These are phyloP conservation scores for Solanum rostratum DNA, from an alignment of 257 asterid genomes.

Conservation along the genomic window DNA sequence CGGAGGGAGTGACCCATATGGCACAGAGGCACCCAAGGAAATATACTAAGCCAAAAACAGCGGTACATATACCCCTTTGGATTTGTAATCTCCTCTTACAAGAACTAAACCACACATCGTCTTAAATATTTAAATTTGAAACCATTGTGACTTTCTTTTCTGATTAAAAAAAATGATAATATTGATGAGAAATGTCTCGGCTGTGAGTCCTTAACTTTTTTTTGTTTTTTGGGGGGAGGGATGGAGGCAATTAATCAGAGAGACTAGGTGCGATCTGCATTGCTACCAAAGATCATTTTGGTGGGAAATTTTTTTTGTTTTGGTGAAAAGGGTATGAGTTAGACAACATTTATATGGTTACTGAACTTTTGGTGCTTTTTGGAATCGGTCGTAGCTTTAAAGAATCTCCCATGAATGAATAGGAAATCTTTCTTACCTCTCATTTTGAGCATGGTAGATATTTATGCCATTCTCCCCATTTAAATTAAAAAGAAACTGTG, in stretches of 20 bases:
- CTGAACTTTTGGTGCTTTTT: not conserved
- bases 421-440: not conserved
- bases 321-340: not conserved
- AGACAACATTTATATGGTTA: not conserved
- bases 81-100: not conserved
- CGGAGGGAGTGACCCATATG: not conserved
- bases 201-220: not conserved
- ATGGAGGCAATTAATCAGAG: slow-evolving; percentile 24
- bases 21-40: not conserved
- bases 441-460: not conserved
- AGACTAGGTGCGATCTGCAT: not conserved
- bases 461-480: not conserved
- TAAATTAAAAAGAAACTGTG: not conserved
- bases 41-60: not conserved
- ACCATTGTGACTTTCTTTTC: not conserved
- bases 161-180: not conserved
- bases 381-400: not conserved
- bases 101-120: not conserved
- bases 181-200: not conserved
- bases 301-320: not conserved
- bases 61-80: not conserved
- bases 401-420: not conserved
- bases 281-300: not conserved
- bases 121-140: not conserved
- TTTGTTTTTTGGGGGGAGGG: not conserved